Base-by-base conservation (phyloP, 2,329 filamentous ascomycete species). In the Clarireedia hainanense region DNA sequence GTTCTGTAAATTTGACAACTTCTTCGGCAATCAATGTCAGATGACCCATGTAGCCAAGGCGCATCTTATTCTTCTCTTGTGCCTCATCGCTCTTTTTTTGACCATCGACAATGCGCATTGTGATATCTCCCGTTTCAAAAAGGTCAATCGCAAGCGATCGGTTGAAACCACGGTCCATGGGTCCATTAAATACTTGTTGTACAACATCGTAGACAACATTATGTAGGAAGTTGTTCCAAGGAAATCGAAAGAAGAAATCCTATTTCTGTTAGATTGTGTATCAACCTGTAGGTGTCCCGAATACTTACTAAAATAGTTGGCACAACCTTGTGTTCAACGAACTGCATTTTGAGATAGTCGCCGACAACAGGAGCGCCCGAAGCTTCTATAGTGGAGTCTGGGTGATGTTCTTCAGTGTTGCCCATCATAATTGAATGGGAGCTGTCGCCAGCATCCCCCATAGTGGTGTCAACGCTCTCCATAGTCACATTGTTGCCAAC, bases 191-290 rank as follows among this genome's bases (percentile, higher is more conserved):
- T 1, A 99, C 94, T 75, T 99, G 94, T 71, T 99, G 94, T 45
- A 99, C 89, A 67, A 99, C 91, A 70, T 99, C 94, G 69, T 99
- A 99, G 48, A 99, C 94, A 45, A 99, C 94, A 68, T 99, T 99
- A 73, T 99, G 94, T 46, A 99, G 80, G 69, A 99, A 99, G 71
- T 99, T 99, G 73, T 99, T 99, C 94, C 94, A 99, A 1, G 94
- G 92, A 67, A 97, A 99, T 58, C 87, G 84, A 76, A 99, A 99
- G 74, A 99, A 99, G 76, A 97, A 97, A 56, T 91, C 89, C 90
- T 95, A 61, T 10, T 57, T 30, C 43, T 34, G 26, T 45, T 68
- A 60, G 60, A 57, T 65, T 48, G 20, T 23, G 27, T 24, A 52
- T 37, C 30, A 42, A 43, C 5, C 15, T 23, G 17, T 24, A 40